phyloP scores from a whole-genome alignment of 768 basidiomycete genomes.

The Leucocoprinus sp. region DNA sequence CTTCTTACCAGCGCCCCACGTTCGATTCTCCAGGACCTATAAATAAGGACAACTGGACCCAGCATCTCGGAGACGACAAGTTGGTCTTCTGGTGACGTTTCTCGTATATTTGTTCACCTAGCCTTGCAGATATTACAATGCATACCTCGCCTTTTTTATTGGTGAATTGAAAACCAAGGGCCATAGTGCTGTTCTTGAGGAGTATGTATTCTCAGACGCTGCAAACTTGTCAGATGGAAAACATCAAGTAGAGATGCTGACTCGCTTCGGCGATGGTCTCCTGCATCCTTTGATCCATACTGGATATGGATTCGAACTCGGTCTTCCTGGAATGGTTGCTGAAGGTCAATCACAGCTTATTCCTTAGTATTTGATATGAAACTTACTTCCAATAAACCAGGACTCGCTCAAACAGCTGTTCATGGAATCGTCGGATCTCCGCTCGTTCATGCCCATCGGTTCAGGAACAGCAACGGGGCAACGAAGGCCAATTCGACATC shows the following conservation, averaged over 20 bases:
- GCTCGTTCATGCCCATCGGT: constrained; percentile 21
- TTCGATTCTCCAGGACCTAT: constrained; percentile 39
- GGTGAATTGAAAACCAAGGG: constrained; percentile 34
- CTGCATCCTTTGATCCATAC: constrained; percentile 60
- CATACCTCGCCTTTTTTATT: constrained; percentile 52
- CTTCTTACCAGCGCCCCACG: constrained; percentile 26
- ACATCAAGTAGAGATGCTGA: constrained; percentile 32
- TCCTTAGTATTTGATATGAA: no score
- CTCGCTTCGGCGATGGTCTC: constrained; percentile 46
- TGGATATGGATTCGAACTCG: constrained; percentile 61
- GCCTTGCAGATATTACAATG: constrained; percentile 43
- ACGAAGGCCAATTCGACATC: neutral
- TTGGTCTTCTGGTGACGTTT: constrained; percentile 19
- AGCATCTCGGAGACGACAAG: constrained; percentile 51
- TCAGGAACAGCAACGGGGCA: constrained; percentile 1
- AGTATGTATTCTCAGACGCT: constrained; percentile 48
- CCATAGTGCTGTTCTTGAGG: constrained; percentile 38
- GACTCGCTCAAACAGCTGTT: constrained; percentile 49
- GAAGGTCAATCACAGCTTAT: constrained; percentile 38
- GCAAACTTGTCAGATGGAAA: constrained; percentile 34
- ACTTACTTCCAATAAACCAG: constrained; percentile 21
- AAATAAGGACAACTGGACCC: constrained; percentile 37
- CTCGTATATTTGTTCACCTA: neutral
- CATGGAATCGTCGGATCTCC: constrained; percentile 24
- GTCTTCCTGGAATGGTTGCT: constrained; percentile 44